phyloP scores from a whole-genome alignment of 179 eudicot species.

The Spinacia oleracea region DNA sequence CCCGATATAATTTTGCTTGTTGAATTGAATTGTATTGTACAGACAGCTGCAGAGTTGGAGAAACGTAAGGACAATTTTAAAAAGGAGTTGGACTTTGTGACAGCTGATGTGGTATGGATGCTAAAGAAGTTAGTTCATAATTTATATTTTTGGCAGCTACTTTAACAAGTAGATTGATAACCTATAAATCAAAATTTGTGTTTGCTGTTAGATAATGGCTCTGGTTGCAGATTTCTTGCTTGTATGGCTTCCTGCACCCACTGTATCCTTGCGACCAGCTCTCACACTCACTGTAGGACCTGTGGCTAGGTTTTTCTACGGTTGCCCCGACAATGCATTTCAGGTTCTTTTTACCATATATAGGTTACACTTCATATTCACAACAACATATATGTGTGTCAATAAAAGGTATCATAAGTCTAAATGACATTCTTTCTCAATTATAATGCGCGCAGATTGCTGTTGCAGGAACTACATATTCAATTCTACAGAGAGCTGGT shows the following conservation, averaged over 20 bases:
- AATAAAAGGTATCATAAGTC: neutral
- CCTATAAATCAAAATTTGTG: conserved; percentile 9
- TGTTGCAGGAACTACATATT: conserved; percentile 63
- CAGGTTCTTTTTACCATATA: conserved; percentile 54
- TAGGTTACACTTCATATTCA: neutral
- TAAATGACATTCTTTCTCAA: neutral
- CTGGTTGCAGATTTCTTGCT: conserved; percentile 95
- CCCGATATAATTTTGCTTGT: neutral
- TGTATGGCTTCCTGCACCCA: conserved; percentile 96
- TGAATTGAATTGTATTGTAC: neutral
- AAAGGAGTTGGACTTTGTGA: conserved; percentile 75
- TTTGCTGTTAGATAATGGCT: conserved; percentile 73
- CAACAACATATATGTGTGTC: neutral
- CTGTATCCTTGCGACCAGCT: conserved; percentile 73
- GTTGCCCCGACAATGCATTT: conserved; percentile 90
- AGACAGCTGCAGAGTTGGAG: conserved; percentile 82
- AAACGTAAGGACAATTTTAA: conserved; percentile 62
- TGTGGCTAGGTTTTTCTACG: conserved; percentile 60
- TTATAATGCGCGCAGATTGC: conserved; percentile 48
- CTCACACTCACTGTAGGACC: conserved; percentile 57
- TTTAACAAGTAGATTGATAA: neutral
- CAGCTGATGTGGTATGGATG: conserved; percentile 69
- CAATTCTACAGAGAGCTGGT: conserved; percentile 61
- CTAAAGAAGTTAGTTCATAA: neutral
- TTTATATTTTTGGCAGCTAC: neutral